Percentiles rank a stretch among this genome's conserved stretches.
These are phyloP conservation scores for Wickerhamiella siamensis DNA, from an alignment of 805 yeast genomes.

Conservation along the genomic window DNA sequence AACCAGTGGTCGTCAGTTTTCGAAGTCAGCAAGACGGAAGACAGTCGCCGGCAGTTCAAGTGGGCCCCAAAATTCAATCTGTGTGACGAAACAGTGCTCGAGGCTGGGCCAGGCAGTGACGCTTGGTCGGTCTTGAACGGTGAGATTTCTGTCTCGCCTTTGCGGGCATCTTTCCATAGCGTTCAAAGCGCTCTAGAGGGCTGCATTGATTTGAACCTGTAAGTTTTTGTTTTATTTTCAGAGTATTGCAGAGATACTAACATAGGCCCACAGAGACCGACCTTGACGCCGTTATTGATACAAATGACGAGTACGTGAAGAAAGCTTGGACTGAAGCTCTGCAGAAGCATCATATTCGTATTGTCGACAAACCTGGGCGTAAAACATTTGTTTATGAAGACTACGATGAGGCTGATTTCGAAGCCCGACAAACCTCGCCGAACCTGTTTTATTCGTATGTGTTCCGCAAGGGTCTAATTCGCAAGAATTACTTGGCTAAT, in stretches of 20 bases:
- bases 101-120: constrained; percentile 40
- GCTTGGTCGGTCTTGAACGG: constrained; percentile 56
- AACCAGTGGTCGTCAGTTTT: constrained; percentile 70
- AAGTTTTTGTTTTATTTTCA: neutral
- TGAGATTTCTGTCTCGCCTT: constrained; percentile 30
- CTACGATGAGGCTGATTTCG: constrained; percentile 77
- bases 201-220: constrained; percentile 6
- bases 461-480: constrained; percentile 76
- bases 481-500: constrained; percentile 81
- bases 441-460: constrained; percentile 34
- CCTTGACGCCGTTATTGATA: constrained; percentile 11
- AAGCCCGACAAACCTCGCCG: constrained; percentile 21
- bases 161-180: constrained; percentile 12
- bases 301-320: constrained; percentile 12
- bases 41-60: constrained; percentile 27
- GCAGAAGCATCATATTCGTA: neutral
- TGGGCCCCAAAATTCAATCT: constrained; percentile 77
- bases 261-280: neutral
- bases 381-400: constrained; percentile 62
- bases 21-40: constrained; percentile 28
- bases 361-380: neutral
- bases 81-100: constrained; percentile 41
- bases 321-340: constrained; percentile 15
- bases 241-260: neutral
- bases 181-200: constrained; percentile 5